A percentile compares a stretch with the other conserved stretches of the same genome.
Conservation (phyloP, 306 rosid genomes). For the Heteromeles arbutifolia region DNA sequence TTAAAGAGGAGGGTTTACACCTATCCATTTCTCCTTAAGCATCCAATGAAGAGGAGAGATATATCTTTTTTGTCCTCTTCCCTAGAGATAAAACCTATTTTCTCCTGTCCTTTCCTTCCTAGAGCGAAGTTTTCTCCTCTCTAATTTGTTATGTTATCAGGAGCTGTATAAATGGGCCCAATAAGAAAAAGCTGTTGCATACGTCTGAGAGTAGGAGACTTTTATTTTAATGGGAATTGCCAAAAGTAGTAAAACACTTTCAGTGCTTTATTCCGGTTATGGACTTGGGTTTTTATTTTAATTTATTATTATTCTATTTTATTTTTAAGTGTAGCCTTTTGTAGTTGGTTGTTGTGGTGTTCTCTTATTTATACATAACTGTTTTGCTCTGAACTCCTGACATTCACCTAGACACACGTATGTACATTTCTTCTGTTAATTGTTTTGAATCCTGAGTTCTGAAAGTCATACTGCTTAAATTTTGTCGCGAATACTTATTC, state of each 20-base stretch:
- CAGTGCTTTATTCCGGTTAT: neutral
- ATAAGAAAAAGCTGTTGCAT: neutral
- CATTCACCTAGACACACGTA: neutral
- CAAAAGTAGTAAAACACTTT: neutral
- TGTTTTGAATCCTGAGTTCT: neutral
- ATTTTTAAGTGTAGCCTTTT: neutral
- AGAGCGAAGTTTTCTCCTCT: neutral
- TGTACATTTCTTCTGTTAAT: neutral
- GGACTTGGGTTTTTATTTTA: too few species aligned
- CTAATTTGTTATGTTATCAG: neutral
- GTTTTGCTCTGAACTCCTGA: neutral
- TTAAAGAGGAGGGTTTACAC: neutral
- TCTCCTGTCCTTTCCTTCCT: neutral
- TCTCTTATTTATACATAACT: neutral
- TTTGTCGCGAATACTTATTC: neutral
- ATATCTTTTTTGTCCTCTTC: neutral
- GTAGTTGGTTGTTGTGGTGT: neutral
- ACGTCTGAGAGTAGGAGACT: neutral
- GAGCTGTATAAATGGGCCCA: neutral
- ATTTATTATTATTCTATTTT: neutral
- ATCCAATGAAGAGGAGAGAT: neutral
- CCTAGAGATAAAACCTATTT: neutral
- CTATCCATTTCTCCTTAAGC: neutral
- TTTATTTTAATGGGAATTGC: neutral
- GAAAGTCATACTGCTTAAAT: neutral